These are phyloP conservation scores for Sphaerobolus stellatus DNA, from an alignment of 1,284 basidiomycete genomes.

Conservation along the genomic window DNA sequence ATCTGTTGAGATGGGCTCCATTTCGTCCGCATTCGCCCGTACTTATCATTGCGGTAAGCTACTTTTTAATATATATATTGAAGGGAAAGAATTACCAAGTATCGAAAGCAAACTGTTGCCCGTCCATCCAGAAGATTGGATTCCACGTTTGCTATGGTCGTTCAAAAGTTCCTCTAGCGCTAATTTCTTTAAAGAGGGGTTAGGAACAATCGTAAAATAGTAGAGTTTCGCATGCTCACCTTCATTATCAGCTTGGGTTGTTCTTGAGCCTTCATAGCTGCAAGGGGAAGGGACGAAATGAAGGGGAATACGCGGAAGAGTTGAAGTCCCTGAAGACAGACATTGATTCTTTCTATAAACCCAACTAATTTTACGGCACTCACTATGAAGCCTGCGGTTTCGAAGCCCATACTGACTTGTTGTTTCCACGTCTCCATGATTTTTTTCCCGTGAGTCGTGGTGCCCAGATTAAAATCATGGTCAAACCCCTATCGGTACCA, in stretches of 20 bases:
- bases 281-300: slow-evolving; percentile 30
- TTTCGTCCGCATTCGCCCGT: slow-evolving; percentile 7
- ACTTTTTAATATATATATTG: background rate
- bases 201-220: too few species aligned
- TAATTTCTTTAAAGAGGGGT: too few species aligned
- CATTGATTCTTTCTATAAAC: too few species aligned
- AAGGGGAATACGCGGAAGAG: slow-evolving; percentile 33
- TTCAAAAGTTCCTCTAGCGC: too few species aligned
- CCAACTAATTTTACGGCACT: too few species aligned
- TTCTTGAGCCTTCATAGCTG: slow-evolving; percentile 30
- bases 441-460: slow-evolving; percentile 26
- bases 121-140: too few species aligned
- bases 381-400: slow-evolving; percentile 28
- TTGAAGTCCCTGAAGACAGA: slow-evolving; percentile 25
- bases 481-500: slow-evolving; percentile 29
- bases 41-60: background rate
- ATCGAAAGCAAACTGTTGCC: slow-evolving; percentile 15
- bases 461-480: slow-evolving; percentile 32
- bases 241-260: slow-evolving; percentile 30
- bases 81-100: slow-evolving; percentile 7
- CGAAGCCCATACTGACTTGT: slow-evolving; percentile 26
- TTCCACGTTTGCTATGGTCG: too few species aligned
- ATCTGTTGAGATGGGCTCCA: slow-evolving; percentile 5
- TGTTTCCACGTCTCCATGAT: slow-evolving; percentile 29
- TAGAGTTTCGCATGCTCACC: slow-evolving; percentile 7